Base-by-base conservation (phyloP, 2,329 filamentous ascomycete genomes). In the Aspergillus brasiliensis region DNA sequence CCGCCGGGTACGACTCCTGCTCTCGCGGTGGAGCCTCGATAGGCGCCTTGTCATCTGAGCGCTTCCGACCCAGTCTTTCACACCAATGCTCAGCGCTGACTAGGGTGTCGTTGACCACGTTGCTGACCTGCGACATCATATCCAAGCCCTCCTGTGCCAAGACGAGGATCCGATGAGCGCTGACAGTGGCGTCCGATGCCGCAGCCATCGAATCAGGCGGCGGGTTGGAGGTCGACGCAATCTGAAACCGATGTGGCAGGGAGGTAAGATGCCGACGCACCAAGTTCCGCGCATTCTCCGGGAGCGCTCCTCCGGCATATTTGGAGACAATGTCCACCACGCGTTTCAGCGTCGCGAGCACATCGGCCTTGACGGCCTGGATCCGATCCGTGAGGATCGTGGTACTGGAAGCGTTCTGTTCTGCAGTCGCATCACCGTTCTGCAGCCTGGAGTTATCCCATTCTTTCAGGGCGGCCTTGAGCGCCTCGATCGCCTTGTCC, bases 51-150 rank as follows among this genome's bases (percentile, higher is more conserved):
- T 63, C 66, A 11, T 71, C 69, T 17, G 73, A 68, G 21, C 72
- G 75, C 42, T 80, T 76, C 37, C 82, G 81, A 10, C 90, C 91
- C 60, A 96, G 81, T 19, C 88, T 83, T 60, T 93, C 90, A 65
- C 94, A 91, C 95, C 95, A 98, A 67, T 89, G 87, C 76, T 98
- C 94, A 0, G 95, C 95, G 68, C 91, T 95, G 57, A 91, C 85
- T 56, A 98, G 90, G 0, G 95, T 98, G 56, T 92, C 90, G 67
- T 96, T 91, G 8, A 98, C 84, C 2, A 97, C 91, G 5, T 88
- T 87, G 42, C 88, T 95, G 52, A 99, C 92, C 74, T 97, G 92
- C 1, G 87, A 85, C 83, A 98, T 92, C 89, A 98, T 97, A 67
- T 97, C 92, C 13, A 98, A 81, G 0, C 93, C 92, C 73, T 98